Percentiles rank a stretch among this genome's conserved stretches.
Evolutionary conservation across 2,329 filamentous ascomycete genomes (phyloP).

Genomic region (Chalaropsis thielavioides): DNA sequence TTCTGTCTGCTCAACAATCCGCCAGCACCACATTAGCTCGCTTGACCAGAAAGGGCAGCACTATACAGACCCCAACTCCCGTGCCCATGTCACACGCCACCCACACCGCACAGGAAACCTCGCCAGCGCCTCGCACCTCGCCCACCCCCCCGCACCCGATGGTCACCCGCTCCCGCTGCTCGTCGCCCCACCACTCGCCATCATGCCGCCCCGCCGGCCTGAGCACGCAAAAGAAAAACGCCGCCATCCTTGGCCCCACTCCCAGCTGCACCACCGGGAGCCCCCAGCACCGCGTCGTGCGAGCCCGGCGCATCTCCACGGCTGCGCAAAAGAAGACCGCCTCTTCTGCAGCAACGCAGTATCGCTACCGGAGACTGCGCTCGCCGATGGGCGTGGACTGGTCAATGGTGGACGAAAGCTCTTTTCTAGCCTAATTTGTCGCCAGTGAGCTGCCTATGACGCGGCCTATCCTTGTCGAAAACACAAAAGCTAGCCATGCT

Average conservation of each 20-base stretch:
- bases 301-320: background rate
- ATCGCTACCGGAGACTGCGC: background rate
- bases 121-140: background rate
- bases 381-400: background rate
- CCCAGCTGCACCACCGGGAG: background rate
- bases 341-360: background rate
- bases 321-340: background rate
- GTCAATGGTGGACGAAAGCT: constrained; percentile 1
- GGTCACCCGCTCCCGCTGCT: constrained; percentile 5
- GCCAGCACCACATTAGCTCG: background rate
- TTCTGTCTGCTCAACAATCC: background rate
- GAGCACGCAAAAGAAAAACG: background rate
- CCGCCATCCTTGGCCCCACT: background rate
- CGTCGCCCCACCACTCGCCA: background rate
- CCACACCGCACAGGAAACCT: background rate
- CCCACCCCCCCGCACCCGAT: constrained; percentile 1
- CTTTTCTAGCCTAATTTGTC: constrained; percentile 6
- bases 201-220: background rate
- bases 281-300: background rate
- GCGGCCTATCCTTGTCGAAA: too few relatives aligned
- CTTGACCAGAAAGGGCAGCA: background rate
- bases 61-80: background rate
- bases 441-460: background rate
- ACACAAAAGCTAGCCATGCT: background rate
- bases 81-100: too few relatives aligned